Conservation (phyloP, 768 basidiomycete genomes). For the Crassisporium funariophilum region DNA sequence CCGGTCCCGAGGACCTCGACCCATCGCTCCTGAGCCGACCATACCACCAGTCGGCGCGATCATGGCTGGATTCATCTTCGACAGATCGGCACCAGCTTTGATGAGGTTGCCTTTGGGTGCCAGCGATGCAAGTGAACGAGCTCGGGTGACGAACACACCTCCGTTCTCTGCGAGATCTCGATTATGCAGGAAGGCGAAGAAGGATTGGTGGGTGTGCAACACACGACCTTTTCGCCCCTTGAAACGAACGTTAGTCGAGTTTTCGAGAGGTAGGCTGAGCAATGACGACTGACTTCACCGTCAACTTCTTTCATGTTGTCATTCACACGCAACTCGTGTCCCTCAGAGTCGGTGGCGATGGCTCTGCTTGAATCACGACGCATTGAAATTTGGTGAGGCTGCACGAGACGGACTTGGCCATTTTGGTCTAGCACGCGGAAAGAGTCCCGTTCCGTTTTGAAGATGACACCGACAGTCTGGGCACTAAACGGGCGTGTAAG, state of each 20-base stretch:
- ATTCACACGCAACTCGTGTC: constrained; percentile 81
- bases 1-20: constrained; percentile 78
- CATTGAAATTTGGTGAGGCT: constrained; percentile 94
- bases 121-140: constrained; percentile 78
- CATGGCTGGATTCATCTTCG: constrained; percentile 89
- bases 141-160: constrained; percentile 92
- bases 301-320: constrained; percentile 94
- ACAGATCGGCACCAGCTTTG: constrained; percentile 71
- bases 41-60: constrained; percentile 68
- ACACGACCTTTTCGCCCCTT: constrained; percentile 87
- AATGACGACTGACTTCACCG: constrained; percentile 64
- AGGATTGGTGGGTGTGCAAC: constrained; percentile 91
- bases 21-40: constrained; percentile 78
- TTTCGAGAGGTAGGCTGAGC: not conserved
- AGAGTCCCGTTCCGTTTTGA: constrained; percentile 93
- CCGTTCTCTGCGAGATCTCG: constrained; percentile 89
- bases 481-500: constrained; percentile 48
- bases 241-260: constrained; percentile 4
- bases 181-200: constrained; percentile 93
- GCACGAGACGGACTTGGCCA: constrained; percentile 84
- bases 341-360: constrained; percentile 88
- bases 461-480: constrained; percentile 95
- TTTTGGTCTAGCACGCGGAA: constrained; percentile 97
- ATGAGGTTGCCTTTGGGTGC: constrained; percentile 82
- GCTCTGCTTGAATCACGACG: constrained; percentile 78